phyloP scores from a whole-genome alignment of 495 filamentous ascomycete genomes.

The Parmelia sp. region DNA sequence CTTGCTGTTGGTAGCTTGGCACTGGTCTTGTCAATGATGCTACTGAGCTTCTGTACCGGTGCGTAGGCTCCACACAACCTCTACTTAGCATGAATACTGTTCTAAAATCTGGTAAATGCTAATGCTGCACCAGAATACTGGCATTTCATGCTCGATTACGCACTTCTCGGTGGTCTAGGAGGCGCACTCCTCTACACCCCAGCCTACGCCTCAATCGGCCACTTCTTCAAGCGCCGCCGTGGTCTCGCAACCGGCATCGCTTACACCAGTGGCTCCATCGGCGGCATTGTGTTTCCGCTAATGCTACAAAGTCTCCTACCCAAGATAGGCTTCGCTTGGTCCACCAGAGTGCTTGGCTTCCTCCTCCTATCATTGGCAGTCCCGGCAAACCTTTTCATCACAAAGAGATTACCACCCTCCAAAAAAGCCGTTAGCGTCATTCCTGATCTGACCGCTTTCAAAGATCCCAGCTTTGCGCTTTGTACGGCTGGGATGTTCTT shows the following conservation, averaged over 20 bases:
- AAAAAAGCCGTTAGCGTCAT: conserved; percentile 18
- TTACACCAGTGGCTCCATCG: conserved; percentile 26
- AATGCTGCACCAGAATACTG: conserved; percentile 47
- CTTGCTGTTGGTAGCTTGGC: no score
- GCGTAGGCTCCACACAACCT: conserved; percentile 2
- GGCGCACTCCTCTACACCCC: conserved; percentile 17
- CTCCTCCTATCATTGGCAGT: conserved; percentile 45
- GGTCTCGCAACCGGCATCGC: conserved; percentile 17
- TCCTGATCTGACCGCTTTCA: conserved; percentile 42
- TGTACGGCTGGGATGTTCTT: conserved; percentile 43
- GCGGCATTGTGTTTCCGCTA: conserved; percentile 55
- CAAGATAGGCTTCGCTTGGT: conserved; percentile 41
- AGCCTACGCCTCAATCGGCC: conserved; percentile 8
- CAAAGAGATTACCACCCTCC: conserved; percentile 50
- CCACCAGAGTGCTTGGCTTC: conserved; percentile 43
- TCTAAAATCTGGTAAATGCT: conserved; percentile 19
- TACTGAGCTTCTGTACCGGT: conserved; percentile 32
- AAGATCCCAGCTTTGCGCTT: conserved; percentile 47
- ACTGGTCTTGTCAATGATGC: conserved; percentile 22
- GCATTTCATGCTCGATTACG: conserved; percentile 56
- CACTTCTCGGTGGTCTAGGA: conserved; percentile 20
- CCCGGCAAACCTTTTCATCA: conserved; percentile 51
- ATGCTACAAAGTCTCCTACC: conserved; percentile 33
- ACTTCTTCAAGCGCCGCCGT: conserved; percentile 12
- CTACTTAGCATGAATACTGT: conserved; percentile 6